Evolutionary conservation across 805 yeast species (phyloP).

Genomic region (Candida oleophila): DNA sequence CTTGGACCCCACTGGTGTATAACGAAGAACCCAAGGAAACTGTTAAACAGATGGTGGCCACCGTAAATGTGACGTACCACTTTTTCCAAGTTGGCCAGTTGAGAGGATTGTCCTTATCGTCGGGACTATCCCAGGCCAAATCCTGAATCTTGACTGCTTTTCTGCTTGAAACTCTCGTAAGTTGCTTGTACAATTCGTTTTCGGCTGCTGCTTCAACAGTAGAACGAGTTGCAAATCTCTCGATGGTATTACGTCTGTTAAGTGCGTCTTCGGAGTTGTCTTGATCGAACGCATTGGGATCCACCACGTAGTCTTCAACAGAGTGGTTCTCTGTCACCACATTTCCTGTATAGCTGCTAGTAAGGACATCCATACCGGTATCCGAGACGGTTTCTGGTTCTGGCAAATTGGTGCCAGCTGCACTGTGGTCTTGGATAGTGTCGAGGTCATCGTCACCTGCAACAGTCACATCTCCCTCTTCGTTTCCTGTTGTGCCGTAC

Average conservation of each 20-base stretch:
- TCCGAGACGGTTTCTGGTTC: background rate
- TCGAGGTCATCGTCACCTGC: conserved; percentile 7
- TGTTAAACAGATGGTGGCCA: conserved; percentile 64
- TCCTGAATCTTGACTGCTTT: conserved; percentile 16
- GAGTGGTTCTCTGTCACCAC: background rate
- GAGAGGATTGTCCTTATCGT: conserved; percentile 62
- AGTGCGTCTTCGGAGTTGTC: conserved; percentile 14
- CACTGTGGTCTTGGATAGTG: conserved; percentile 9
- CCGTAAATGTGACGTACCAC: conserved; percentile 65
- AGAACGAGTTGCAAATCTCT: conserved; percentile 16
- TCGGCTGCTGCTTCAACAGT: conserved; percentile 18
- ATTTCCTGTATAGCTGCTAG: too few species aligned
- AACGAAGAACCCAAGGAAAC: conserved; percentile 76
- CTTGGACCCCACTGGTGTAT: conserved; percentile 63
- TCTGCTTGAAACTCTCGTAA: conserved; percentile 3
- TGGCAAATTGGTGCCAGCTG: background rate
- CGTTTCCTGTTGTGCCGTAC: background rate
- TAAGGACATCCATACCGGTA: too few species aligned
- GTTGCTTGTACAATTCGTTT: conserved; percentile 10
- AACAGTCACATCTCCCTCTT: background rate
- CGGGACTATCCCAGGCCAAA: conserved; percentile 59
- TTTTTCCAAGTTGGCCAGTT: conserved; percentile 66
- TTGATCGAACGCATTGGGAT: conserved; percentile 3
- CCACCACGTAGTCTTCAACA: conserved; percentile 4
- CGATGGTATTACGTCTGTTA: conserved; percentile 16